phyloP scores from a whole-genome alignment of 805 yeast species.

The Komagataella kurtzmanii region DNA sequence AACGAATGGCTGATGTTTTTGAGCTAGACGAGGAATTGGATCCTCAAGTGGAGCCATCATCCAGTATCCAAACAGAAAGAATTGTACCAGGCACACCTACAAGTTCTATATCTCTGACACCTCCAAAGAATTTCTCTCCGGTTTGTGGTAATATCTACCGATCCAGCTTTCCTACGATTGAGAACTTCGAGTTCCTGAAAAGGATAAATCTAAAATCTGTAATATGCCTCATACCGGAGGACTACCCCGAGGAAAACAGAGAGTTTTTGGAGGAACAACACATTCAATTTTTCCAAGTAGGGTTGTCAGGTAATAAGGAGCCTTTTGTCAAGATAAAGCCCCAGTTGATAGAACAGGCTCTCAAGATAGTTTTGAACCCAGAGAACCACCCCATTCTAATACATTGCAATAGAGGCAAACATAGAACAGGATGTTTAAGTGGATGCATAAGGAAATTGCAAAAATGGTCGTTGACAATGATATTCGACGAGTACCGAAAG shows the following conservation, averaged over 20 bases:
- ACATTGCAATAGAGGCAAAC: constrained; percentile 95
- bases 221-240: constrained; percentile 81
- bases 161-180: constrained; percentile 80
- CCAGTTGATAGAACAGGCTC: constrained; percentile 63
- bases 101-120: constrained; percentile 19
- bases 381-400: constrained; percentile 83
- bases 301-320: constrained; percentile 91
- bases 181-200: constrained; percentile 60
- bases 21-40: neutral
- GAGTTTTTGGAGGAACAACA: constrained; percentile 47
- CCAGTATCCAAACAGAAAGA: constrained; percentile 1
- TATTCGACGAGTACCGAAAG: constrained; percentile 88
- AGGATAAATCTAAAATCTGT: constrained; percentile 57
- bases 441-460: constrained; percentile 86
- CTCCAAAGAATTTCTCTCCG: constrained; percentile 89
- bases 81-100: neutral
- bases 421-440: constrained; percentile 90
- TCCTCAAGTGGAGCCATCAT: neutral
- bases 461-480: constrained; percentile 87
- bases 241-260: constrained; percentile 67
- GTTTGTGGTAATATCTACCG: constrained; percentile 73
- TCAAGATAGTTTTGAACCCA: constrained; percentile 72
- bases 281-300: constrained; percentile 72
- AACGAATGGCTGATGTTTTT: neutral
- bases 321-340: constrained; percentile 70